Conservation (phyloP, 2,329 filamentous ascomycete species). For the Biscogniauxia sp. region DNA sequence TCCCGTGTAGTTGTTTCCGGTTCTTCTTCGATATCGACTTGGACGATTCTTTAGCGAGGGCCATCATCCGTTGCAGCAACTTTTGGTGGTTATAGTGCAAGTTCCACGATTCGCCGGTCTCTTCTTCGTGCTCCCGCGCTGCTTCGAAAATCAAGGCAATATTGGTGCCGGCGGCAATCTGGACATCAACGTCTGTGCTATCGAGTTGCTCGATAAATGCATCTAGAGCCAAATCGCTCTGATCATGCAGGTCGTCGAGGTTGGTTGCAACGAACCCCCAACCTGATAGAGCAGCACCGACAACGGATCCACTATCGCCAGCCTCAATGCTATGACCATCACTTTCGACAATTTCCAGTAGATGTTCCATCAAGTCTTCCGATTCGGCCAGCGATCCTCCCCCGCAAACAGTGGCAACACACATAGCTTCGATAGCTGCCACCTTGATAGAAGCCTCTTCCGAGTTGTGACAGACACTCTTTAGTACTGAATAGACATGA, state of each 20-base stretch:
- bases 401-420: conserved; percentile 71
- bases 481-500: conserved; percentile 55
- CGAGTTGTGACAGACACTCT: conserved; percentile 64
- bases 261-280: conserved; percentile 81
- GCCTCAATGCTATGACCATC: conserved; percentile 74
- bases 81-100: conserved; percentile 51
- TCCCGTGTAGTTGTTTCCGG: conserved; percentile 46
- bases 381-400: conserved; percentile 68
- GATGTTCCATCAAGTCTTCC: conserved; percentile 69
- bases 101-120: conserved; percentile 46
- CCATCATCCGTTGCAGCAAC: conserved; percentile 46
- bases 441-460: conserved; percentile 63
- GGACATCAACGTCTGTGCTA: conserved; percentile 68
- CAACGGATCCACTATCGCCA: conserved; percentile 66
- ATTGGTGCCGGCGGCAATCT: conserved; percentile 74
- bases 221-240: conserved; percentile 71
- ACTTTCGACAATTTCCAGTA: conserved; percentile 75
- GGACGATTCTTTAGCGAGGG: conserved; percentile 46
- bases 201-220: conserved; percentile 84
- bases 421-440: conserved; percentile 70
- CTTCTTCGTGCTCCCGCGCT: conserved; percentile 47
- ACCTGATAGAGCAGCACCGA: conserved; percentile 70
- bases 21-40: conserved; percentile 50
- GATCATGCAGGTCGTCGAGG: conserved; percentile 69
- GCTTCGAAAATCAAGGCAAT: conserved; percentile 84